Evolutionary conservation across 192 early-diverging fungal species (phyloP).

Genomic region (Mortierella alpina): DNA sequence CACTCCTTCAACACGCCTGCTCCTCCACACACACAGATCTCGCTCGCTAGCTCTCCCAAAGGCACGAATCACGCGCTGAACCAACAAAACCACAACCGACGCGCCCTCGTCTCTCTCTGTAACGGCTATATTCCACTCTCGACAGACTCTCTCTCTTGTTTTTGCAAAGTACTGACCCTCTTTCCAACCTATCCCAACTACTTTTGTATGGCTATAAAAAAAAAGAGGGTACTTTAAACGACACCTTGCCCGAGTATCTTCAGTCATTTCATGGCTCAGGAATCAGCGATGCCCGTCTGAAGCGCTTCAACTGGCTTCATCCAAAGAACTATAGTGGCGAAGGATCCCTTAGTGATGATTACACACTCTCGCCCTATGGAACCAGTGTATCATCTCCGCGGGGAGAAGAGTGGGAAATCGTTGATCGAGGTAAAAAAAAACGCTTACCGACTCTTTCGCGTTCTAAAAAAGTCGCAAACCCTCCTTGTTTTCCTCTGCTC

Average conservation of each 20-base stretch:
- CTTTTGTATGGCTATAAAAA: neutral
- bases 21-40: neutral
- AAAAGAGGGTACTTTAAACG: neutral
- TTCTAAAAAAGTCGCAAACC: no score
- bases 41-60: neutral
- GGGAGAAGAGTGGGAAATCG: conserved; percentile 49
- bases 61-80: neutral
- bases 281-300: conserved; percentile 29
- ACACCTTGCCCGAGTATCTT: conserved; percentile 21
- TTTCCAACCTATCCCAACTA: neutral
- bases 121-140: no score
- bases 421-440: conserved; percentile 13
- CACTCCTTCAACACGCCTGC: neutral
- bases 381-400: conserved; percentile 46
- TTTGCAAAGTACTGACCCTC: neutral
- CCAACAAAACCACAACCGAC: conserved; percentile 1
- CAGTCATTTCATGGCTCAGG: conserved; percentile 31
- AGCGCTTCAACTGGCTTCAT: conserved; percentile 38
- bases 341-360: conserved; percentile 34
- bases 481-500: no score
- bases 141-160: neutral
- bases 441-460: neutral
- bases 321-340: conserved; percentile 37
- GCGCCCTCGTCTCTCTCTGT: neutral
- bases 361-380: conserved; percentile 32